These are phyloP conservation scores for Meredithiella fracta DNA, from an alignment of 2,329 filamentous ascomycete genomes.

Conservation along the genomic window DNA sequence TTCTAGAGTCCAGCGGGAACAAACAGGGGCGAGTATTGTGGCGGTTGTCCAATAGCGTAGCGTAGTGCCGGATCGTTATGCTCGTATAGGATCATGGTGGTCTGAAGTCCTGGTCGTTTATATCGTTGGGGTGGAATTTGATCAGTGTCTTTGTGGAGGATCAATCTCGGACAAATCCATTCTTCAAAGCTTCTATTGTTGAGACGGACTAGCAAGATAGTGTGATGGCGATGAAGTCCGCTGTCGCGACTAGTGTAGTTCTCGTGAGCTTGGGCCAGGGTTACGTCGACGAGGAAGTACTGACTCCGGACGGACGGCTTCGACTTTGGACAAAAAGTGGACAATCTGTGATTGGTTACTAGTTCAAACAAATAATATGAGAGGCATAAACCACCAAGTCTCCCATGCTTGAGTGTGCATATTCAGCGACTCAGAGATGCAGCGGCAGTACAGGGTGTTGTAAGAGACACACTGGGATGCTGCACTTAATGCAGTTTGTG, in stretches of 20 bases:
- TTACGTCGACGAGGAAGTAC: neutral
- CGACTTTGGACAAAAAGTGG: too few species aligned
- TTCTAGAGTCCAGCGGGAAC: neutral
- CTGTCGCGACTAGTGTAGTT: neutral
- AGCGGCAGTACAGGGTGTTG: neutral
- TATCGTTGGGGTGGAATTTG: neutral
- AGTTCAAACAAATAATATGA: neutral
- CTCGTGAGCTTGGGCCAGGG: neutral
- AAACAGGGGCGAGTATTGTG: neutral
- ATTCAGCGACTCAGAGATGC: neutral
- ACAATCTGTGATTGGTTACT: too few species aligned
- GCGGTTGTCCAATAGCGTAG: neutral
- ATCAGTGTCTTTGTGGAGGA: neutral
- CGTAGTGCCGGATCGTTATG: neutral
- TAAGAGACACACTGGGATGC: neutral
- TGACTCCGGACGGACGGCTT: neutral
- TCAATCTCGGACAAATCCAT: neutral
- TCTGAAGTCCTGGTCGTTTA: neutral
- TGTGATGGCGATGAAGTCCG: constrained; percentile 1
- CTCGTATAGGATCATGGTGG: too few species aligned
- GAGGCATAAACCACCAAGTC: constrained; percentile 5
- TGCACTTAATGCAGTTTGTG: neutral
- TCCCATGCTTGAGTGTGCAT: constrained; percentile 5
- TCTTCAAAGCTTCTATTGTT: neutral
- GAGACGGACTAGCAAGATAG: neutral